phyloP scores from a whole-genome alignment of 2,329 filamentous ascomycete species.

The Magnaporthiopsis poae region DNA sequence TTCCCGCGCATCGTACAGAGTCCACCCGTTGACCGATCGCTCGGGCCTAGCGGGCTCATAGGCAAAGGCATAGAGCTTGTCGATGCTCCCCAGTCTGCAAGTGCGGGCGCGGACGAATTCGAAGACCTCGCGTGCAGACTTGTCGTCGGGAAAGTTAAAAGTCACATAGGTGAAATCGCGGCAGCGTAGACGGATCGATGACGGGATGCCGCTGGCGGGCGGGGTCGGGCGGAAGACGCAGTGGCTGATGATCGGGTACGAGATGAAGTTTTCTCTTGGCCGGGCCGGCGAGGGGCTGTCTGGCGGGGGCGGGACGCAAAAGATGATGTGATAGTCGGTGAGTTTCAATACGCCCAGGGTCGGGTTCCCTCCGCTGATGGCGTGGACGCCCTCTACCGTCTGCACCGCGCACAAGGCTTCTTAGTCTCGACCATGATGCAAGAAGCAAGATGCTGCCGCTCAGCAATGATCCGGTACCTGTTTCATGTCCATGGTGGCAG shows the following conservation, averaged over 20 bases:
- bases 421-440: not conserved
- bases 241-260: conserved; percentile 80
- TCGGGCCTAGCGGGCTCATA: conserved; percentile 70
- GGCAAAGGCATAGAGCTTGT: conserved; percentile 83
- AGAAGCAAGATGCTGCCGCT: not conserved
- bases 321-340: conserved; percentile 53
- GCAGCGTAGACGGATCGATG: conserved; percentile 77
- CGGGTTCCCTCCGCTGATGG: conserved; percentile 48
- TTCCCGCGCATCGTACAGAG: conserved; percentile 70
- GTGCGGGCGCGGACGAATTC: conserved; percentile 75
- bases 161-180: conserved; percentile 91
- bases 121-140: conserved; percentile 70
- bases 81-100: conserved; percentile 71
- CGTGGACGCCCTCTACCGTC: conserved; percentile 49
- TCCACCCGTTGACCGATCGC: conserved; percentile 67
- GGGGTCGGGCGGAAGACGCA: conserved; percentile 70
- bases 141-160: conserved; percentile 72
- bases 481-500: conserved; percentile 17
- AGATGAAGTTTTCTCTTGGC: conserved; percentile 67
- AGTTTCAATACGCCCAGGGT: conserved; percentile 49
- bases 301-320: conserved; percentile 33
- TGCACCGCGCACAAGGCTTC: conserved; percentile 14
- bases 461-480: conserved; percentile 11
- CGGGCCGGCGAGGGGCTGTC: conserved; percentile 16
- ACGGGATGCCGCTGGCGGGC: conserved; percentile 57